phyloP scores from a whole-genome alignment of 345 rosid genomes.

The Syzygium jambos region DNA sequence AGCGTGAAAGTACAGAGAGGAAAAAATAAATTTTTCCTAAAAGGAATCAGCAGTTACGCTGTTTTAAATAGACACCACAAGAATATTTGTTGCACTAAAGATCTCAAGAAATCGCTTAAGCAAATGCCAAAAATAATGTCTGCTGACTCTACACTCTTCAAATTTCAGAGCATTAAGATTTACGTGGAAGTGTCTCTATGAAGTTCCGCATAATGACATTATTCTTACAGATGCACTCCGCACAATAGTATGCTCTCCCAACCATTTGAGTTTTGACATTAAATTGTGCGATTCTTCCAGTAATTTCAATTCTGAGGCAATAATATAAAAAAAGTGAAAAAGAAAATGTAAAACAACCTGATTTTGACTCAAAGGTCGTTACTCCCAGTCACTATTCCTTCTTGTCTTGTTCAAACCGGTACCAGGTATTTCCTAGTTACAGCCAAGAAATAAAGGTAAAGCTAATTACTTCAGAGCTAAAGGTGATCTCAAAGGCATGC shows the following conservation, averaged over 20 bases:
- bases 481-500: background rate
- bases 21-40: background rate
- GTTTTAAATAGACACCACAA: background rate
- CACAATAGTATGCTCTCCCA: background rate
- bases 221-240: background rate
- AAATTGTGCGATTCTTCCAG: background rate
- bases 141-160: background rate
- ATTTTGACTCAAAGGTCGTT: conserved; percentile 63
- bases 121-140: background rate
- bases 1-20: no score
- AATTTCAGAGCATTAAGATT: background rate
- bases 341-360: conserved; percentile 29
- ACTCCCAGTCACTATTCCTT: conserved; percentile 86
- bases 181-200: background rate
- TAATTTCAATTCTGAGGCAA: background rate
- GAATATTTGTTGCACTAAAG: background rate
- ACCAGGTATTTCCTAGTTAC: conserved; percentile 71
- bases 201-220: background rate
- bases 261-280: background rate
- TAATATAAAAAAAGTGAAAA: background rate
- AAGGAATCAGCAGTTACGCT: background rate
- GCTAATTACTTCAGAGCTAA: background rate
- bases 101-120: background rate
- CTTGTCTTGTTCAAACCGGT: conserved; percentile 84
- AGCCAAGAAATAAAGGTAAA: background rate